These are phyloP conservation scores for Colletotrichum gloeosporioides DNA, from an alignment of 2,329 filamentous ascomycete species.

Conservation along the genomic window DNA sequence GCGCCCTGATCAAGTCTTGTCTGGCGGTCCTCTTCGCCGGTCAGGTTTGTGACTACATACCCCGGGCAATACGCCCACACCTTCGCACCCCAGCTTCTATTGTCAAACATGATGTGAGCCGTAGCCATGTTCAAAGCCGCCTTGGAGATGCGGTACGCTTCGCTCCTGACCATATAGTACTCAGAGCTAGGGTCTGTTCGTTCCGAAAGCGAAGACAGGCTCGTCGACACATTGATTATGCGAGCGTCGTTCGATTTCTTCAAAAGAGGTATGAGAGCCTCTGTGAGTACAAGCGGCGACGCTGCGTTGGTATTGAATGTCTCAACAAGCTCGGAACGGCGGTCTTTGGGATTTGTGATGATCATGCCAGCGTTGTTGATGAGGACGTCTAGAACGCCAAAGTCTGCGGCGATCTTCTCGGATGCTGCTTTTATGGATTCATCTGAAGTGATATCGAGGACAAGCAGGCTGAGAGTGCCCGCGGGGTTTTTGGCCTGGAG, in stretches of 20 bases:
- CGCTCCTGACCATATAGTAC: constrained; percentile 21
- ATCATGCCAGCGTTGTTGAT: constrained; percentile 65
- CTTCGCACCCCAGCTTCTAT: constrained; percentile 32
- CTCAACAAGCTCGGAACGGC: constrained; percentile 58
- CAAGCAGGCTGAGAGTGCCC: constrained; percentile 61
- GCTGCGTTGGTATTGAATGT: constrained; percentile 51
- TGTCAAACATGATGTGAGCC: constrained; percentile 31
- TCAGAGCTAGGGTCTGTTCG: constrained; percentile 25
- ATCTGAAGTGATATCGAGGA: constrained; percentile 66
- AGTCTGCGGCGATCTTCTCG: constrained; percentile 53
- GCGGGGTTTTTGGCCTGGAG: constrained; percentile 46
- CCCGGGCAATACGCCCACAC: constrained; percentile 39
- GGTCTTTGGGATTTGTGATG: constrained; percentile 51
- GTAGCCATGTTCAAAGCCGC: constrained; percentile 42
- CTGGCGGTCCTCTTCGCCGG: constrained; percentile 29
- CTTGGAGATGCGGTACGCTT: constrained; percentile 40
- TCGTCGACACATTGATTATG: constrained; percentile 38
- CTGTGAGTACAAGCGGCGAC: constrained; percentile 31
- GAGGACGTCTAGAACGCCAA: constrained; percentile 59
- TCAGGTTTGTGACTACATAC: constrained; percentile 36
- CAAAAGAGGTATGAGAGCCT: constrained; percentile 36
- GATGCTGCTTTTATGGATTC: constrained; percentile 59
- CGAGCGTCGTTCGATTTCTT: constrained; percentile 29
- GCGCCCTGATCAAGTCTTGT: constrained; percentile 29
- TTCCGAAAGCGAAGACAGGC: constrained; percentile 33